Conservation (phyloP, 495 filamentous ascomycete species). For the Aspergillus bridgeri region DNA sequence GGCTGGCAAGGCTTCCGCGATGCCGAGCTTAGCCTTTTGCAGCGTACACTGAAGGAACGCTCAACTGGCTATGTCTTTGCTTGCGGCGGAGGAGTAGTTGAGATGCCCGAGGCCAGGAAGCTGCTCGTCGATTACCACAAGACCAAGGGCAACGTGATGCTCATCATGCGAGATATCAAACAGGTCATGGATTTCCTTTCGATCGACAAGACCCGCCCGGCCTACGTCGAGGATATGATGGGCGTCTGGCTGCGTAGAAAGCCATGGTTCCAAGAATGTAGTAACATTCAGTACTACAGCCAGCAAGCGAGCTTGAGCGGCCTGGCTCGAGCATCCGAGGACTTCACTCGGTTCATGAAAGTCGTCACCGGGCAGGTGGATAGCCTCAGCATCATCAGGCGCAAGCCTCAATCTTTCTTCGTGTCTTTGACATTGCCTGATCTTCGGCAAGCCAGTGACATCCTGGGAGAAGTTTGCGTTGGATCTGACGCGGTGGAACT, state of each 20-base stretch:
- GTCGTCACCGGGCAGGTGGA: constrained; percentile 66
- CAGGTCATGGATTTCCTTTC: constrained; percentile 87
- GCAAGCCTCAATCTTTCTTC: constrained; percentile 83
- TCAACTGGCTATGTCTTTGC: constrained; percentile 80
- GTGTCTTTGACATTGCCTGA: constrained; percentile 83
- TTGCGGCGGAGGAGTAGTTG: constrained; percentile 90
- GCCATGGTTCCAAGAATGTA: constrained; percentile 89
- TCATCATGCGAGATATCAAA: constrained; percentile 83
- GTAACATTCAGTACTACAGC: constrained; percentile 91
- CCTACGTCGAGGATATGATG: constrained; percentile 91
- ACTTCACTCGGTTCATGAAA: constrained; percentile 75
- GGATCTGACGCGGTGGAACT: constrained; percentile 93
- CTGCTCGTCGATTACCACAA: constrained; percentile 70
- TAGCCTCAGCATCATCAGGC: constrained; percentile 61
- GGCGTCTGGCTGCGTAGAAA: constrained; percentile 88
- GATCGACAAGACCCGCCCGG: constrained; percentile 85
- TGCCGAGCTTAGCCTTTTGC: constrained; percentile 72
- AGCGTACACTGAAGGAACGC: constrained; percentile 67
- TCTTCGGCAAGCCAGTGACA: constrained; percentile 57
- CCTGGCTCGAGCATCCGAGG: constrained; percentile 62
- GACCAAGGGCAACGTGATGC: constrained; percentile 80
- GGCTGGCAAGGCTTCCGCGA: constrained; percentile 90
- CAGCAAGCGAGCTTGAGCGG: constrained; percentile 52
- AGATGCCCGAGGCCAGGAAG: constrained; percentile 77
- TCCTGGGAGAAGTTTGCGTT: constrained; percentile 68